Evolutionary conservation across 768 basidiomycete genomes (phyloP).

Genomic region (Piloderma croceum): DNA sequence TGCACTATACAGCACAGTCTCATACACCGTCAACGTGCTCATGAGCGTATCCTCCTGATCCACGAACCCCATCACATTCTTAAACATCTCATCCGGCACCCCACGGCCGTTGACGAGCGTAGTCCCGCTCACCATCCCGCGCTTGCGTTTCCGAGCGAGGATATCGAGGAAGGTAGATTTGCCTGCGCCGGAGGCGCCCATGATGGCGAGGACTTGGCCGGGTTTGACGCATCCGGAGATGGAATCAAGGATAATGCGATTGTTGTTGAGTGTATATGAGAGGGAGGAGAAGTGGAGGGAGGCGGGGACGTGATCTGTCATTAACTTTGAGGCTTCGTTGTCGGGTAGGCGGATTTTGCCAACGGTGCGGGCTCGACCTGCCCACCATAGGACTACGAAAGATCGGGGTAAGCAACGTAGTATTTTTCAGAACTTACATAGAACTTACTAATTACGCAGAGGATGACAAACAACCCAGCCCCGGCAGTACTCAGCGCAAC

Average conservation of each 20-base stretch:
- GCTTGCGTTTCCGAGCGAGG: conserved; percentile 84
- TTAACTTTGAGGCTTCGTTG: conserved; percentile 74
- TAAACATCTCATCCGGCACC: conserved; percentile 70
- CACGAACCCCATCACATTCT: conserved; percentile 87
- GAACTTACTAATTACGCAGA: conserved; percentile 53
- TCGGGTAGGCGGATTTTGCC: conserved; percentile 75
- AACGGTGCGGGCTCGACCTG: conserved; percentile 67
- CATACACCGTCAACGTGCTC: conserved; percentile 96
- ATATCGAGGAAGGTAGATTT: conserved; percentile 97
- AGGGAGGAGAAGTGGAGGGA: conserved; percentile 86
- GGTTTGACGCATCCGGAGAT: conserved; percentile 83
- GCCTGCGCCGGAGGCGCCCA: conserved; percentile 95
- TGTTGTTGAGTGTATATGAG: conserved; percentile 66
- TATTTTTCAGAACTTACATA: neutral
- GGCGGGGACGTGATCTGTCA: conserved; percentile 93
- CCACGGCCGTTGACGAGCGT: conserved; percentile 83
- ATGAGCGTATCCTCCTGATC: conserved; percentile 98
- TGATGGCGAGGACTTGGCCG: conserved; percentile 90
- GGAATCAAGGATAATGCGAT: conserved; percentile 68
- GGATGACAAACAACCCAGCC: conserved; percentile 68
- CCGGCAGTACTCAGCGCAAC: conserved; percentile 80
- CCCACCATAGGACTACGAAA: conserved; percentile 78
- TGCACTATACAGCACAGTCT: conserved; percentile 93
- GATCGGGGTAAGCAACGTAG: conserved; percentile 1
- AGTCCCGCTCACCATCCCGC: conserved; percentile 67